Evolutionary conservation across 768 basidiomycete species (phyloP).

Genomic region (Gloeopeniophorella convolvens): DNA sequence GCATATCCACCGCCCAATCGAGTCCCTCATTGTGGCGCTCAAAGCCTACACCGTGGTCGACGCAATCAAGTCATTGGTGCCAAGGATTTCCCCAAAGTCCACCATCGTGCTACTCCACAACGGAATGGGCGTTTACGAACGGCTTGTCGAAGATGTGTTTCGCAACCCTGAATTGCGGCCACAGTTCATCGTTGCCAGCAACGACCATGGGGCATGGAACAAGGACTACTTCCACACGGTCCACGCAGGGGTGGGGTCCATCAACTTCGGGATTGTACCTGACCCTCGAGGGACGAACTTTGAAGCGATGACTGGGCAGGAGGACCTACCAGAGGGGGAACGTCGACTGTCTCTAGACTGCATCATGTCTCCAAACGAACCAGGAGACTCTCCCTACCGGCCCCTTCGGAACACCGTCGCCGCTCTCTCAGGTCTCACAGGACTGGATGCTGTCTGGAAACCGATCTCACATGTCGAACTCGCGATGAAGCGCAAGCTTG

Average conservation of each 20-base stretch:
- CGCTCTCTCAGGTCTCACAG: constrained; percentile 48
- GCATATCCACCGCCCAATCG: constrained; percentile 36
- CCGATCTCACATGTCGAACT: constrained; percentile 62
- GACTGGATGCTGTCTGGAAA: constrained; percentile 56
- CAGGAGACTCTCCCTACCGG: constrained; percentile 40
- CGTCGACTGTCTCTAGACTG: constrained; percentile 46
- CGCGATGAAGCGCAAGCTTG: constrained; percentile 72
- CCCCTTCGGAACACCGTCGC: constrained; percentile 65
- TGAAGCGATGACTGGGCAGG: constrained; percentile 45
- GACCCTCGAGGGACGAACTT: constrained; percentile 58
- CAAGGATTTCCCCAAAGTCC: constrained; percentile 55
- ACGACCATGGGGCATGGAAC: constrained; percentile 71
- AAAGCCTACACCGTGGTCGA: constrained; percentile 64
- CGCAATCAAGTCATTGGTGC: constrained; percentile 52
- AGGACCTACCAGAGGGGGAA: constrained; percentile 29
- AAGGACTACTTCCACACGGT: constrained; percentile 49
- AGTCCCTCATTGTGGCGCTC: constrained; percentile 75
- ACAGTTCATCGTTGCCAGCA: constrained; percentile 78
- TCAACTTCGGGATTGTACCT: constrained; percentile 77
- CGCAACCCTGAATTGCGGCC: constrained; percentile 68
- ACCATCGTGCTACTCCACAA: constrained; percentile 94
- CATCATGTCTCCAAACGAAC: constrained; percentile 36
- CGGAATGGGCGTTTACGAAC: constrained; percentile 89
- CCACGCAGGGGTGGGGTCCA: constrained; percentile 61
- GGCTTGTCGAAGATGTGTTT: constrained; percentile 60